phyloP scores from a whole-genome alignment of 805 yeast species.

The Debaryomyces castellii region DNA sequence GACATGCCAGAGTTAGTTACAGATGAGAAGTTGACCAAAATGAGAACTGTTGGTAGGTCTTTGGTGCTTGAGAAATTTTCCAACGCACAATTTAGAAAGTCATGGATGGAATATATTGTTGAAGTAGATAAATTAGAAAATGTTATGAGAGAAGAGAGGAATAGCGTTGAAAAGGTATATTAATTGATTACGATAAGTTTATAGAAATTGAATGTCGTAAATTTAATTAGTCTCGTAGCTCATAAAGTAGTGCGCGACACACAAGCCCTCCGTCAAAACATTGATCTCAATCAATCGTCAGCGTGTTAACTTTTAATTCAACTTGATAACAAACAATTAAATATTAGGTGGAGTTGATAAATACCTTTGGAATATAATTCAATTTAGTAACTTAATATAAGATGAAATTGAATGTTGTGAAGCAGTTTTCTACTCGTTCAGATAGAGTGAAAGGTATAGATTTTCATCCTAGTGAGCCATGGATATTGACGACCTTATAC shows the following conservation, averaged over 20 bases:
- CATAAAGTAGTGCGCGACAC: conserved; percentile 3
- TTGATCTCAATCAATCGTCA: conserved; percentile 8
- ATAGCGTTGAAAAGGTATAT: conserved; percentile 29
- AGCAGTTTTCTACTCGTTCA: conserved; percentile 85
- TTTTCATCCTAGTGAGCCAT: conserved; percentile 97
- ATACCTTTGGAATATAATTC: neutral
- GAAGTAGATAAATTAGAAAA: conserved; percentile 21
- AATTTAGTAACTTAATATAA: conserved; percentile 1
- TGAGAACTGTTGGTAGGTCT: conserved; percentile 47
- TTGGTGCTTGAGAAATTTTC: conserved; percentile 57
- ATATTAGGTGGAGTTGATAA: neutral
- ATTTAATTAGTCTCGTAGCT: neutral
- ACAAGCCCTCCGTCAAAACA: conserved; percentile 1
- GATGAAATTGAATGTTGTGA: conserved; percentile 52
- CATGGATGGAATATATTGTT: conserved; percentile 46
- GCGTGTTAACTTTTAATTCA: conserved; percentile 9
- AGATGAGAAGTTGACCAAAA: conserved; percentile 33
- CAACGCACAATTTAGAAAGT: conserved; percentile 51
- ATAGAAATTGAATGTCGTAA: neutral
- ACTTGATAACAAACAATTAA: neutral
- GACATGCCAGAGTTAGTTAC: conserved; percentile 24
- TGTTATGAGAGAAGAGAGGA: conserved; percentile 24
- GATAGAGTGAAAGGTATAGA: conserved; percentile 98
- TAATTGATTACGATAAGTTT: conserved; percentile 8
- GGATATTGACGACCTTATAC: conserved; percentile 90